Base-by-base conservation (phyloP, 352 stramenopile species). In the Plasmopara viticola region DNA sequence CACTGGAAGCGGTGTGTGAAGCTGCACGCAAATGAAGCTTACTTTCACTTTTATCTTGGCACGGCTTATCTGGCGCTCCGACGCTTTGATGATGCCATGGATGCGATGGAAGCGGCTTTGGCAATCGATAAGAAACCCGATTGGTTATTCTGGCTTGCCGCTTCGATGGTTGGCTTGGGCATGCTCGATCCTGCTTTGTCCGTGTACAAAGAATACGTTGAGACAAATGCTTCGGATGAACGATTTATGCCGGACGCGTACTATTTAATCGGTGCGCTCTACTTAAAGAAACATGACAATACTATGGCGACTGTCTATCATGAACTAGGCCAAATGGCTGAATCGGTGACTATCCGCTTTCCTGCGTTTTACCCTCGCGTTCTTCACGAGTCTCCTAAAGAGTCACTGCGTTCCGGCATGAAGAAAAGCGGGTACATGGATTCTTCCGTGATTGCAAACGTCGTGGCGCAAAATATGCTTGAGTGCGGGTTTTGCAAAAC, bases 1-100 rank as follows among this genome's bases (percentile, higher is more conserved):
- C 58, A 74, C 38, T 74, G 65, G 62, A 70, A 70, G 33, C 59
- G 58, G 2, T 71, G 65, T 30, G 43, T 58, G 5, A 70, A 74
- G 44, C 18, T 63, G 41, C 53, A 68, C 49, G 54, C 65, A 14
- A 48, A 50, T 4, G 65, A 74, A 41, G 56, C 62, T n/a, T 58
- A 37, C 0, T 70, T 70, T 43, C 51, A 62, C 14, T 74, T 68
- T 17, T 66, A 62, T 45, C 40, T 68, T 13, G 65, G 65, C 2
- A 29, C 53, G 10, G 51, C 57, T n/a, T 70, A 64, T 49, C 59
- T 68, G 48, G 51, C 52, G 4, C 18, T 55, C 5, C 29, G 53
- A 41, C 53, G 40, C 4, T 58, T 57, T 18, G 57, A 63, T 40
- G 65, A 73, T 18, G 57, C 65, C 0, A 54, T 58, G 39, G 41